phyloP scores from a whole-genome alignment of 306 rosid species.

The Castanea mollissima region DNA sequence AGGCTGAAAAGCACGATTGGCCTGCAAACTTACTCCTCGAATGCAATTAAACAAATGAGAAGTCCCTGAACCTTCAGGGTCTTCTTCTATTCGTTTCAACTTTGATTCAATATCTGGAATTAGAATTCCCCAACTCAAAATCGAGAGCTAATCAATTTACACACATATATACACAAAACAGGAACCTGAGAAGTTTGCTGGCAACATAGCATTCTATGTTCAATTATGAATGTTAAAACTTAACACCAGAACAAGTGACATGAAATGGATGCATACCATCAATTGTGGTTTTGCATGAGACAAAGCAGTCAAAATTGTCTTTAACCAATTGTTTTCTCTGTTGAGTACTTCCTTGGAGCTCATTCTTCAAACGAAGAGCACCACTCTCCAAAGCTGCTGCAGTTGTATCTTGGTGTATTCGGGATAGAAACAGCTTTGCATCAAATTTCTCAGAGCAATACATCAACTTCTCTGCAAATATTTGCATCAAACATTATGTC shows the following conservation, averaged over 20 bases:
- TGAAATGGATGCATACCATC: constrained; percentile 60
- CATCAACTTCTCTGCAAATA: constrained; percentile 79
- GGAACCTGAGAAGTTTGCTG: constrained; percentile 2
- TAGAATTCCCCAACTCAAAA: constrained; percentile 26
- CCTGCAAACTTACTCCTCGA: constrained; percentile 79
- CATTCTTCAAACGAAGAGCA: constrained; percentile 81
- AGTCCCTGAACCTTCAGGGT: constrained; percentile 98
- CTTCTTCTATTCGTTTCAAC: constrained; percentile 88
- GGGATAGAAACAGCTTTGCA: constrained; percentile 81
- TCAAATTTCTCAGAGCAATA: constrained; percentile 91
- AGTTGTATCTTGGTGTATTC: constrained; percentile 75
- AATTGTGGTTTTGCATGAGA: constrained; percentile 98
- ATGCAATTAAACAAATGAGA: constrained; percentile 79
- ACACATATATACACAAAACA: constrained; percentile 9
- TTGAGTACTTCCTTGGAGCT: constrained; percentile 84
- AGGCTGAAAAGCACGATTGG: constrained; percentile 93
- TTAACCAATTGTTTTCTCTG: constrained; percentile 94
- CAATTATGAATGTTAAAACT: constrained; percentile 15
- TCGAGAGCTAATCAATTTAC: constrained; percentile 9
- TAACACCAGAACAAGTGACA: constrained; percentile 22
- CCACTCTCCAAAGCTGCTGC: constrained; percentile 91
- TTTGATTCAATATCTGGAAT: constrained; percentile 90
- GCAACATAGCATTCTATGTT: constrained; percentile 10
- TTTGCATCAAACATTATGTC: constrained; percentile 32
- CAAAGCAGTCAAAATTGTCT: constrained; percentile 98